phyloP scores from a whole-genome alignment of 2,329 filamentous ascomycete species.

The Neobulgaria alba region DNA sequence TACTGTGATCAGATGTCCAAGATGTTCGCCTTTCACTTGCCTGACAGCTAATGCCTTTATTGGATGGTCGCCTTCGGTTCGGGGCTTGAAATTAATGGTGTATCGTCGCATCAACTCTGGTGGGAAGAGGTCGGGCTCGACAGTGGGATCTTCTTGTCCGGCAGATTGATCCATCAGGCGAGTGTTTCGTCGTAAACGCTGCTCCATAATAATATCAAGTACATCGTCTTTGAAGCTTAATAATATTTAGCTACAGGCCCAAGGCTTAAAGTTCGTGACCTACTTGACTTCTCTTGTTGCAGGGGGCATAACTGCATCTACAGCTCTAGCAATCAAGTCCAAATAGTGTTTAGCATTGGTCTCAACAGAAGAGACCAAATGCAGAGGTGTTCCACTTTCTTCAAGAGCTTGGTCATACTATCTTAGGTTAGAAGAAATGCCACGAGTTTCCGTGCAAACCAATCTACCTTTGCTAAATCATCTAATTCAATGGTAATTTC shows the following conservation, averaged over 20 bases:
- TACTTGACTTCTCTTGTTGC: conserved; percentile 71
- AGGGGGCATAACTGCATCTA: conserved; percentile 77
- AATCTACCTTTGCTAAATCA: conserved; percentile 62
- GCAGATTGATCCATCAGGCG: conserved; percentile 61
- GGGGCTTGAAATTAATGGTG: conserved; percentile 91
- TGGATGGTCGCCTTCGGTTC: conserved; percentile 59
- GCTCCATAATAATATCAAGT: conserved; percentile 90
- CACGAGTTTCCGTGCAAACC: background rate
- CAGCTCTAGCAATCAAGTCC: conserved; percentile 78
- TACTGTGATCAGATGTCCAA: conserved; percentile 88
- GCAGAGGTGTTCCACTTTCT: conserved; percentile 45
- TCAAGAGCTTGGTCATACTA: conserved; percentile 65
- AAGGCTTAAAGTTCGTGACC: conserved; percentile 22
- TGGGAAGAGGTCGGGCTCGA: conserved; percentile 73
- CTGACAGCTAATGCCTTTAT: conserved; percentile 74
- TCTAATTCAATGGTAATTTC: conserved; percentile 85
- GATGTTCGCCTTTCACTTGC: conserved; percentile 84
- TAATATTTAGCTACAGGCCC: conserved; percentile 15
- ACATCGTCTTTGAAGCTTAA: conserved; percentile 91
- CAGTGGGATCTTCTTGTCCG: conserved; percentile 52
- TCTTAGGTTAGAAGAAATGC: background rate
- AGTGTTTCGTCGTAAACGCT: conserved; percentile 79
- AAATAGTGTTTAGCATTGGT: conserved; percentile 92
- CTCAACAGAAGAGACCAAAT: conserved; percentile 77
- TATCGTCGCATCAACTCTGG: conserved; percentile 88